phyloP scores from a whole-genome alignment of 768 basidiomycete species.

The Mycena capillaripes region DNA sequence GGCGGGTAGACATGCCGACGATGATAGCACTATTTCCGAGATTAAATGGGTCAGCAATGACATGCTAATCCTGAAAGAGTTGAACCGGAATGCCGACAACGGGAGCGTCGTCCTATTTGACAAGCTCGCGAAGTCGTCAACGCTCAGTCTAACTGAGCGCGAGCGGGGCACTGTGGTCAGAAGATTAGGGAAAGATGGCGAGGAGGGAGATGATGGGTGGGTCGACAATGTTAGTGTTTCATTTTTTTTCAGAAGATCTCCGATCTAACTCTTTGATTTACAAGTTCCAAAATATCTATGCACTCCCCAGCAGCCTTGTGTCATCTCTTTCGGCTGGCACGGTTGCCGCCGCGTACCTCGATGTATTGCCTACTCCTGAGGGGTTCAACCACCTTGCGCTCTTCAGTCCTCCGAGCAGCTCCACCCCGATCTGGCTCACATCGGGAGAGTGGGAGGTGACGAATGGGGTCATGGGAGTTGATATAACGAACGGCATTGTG shows the following conservation, averaged over 20 bases:
- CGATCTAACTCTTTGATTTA: conserved; percentile 3
- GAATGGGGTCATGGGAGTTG: conserved; percentile 78
- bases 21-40: conserved; percentile 83
- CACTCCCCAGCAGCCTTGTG: conserved; percentile 55
- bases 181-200: conserved; percentile 84
- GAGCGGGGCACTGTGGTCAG: conserved; percentile 73
- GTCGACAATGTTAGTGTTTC: conserved; percentile 80
- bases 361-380: conserved; percentile 84
- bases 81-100: conserved; percentile 85
- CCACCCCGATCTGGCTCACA: conserved; percentile 86
- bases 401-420: conserved; percentile 82
- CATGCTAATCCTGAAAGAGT: conserved; percentile 86
- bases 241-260: background rate
- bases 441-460: conserved; percentile 93
- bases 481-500: conserved; percentile 77
- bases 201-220: conserved; percentile 95
- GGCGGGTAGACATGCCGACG: conserved; percentile 66
- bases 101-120: conserved; percentile 89
- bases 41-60: conserved; percentile 89
- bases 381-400: conserved; percentile 96
- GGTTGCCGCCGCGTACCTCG: conserved; percentile 82
- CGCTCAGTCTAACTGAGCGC: conserved; percentile 41
- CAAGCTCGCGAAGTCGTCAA: conserved; percentile 47
- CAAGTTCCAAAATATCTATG: conserved; percentile 71
- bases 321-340: conserved; percentile 34